Base-by-base conservation (phyloP, 108 stramenopile genomes). In the Parietichytrium sp. region DNA sequence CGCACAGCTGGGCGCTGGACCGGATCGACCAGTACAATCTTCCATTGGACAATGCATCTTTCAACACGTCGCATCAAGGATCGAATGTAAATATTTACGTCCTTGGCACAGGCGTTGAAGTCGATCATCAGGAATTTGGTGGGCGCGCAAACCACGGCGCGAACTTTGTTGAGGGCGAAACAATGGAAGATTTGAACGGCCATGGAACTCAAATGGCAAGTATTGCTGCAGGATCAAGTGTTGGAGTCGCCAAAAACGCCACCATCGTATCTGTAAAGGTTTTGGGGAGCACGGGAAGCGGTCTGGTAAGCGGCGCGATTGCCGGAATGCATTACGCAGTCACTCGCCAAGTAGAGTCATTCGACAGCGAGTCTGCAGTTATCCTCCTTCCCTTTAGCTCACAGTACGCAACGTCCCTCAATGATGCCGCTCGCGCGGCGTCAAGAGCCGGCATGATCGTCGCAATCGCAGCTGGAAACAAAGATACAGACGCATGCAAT, bases 401-500 rank as follows among this genome's bases (percentile, higher is more conserved):
- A 36, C 3, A 18, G 3, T 29, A 12, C 47, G 45, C 38, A 8
- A 29, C 20, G 72, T 27, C 54, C 47, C 16, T 78, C 4, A n/a
- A 81, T 27, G 53, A 81, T n/a, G 81, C 72, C 8, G 52, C 48
- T 26, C 29, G 31, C 29, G 42, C 30, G 15, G 26, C 31, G 13
- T 26, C 47, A 31, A 16, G 45, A 27, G 54, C 16, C 45, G 84
- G 80, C 54, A 36, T 84, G 15, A 30, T 72, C 42, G 48, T 49
- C 29, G 84, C 81, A 12, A 54, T 84, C 0, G 80, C 84, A 3
- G 84, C 84, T 30, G 84, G 84, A 10, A 84, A 84, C 49, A 48
- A 81, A 3, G 25, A 45, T n/a, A 2, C 4, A 4, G 61, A 84
- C 6, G 84, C 80, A 3, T 55, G 54, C 72, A 51, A 29, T 4